phyloP scores from a whole-genome alignment of 1,284 basidiomycete species.

The Ganoderma leucocontextum region DNA sequence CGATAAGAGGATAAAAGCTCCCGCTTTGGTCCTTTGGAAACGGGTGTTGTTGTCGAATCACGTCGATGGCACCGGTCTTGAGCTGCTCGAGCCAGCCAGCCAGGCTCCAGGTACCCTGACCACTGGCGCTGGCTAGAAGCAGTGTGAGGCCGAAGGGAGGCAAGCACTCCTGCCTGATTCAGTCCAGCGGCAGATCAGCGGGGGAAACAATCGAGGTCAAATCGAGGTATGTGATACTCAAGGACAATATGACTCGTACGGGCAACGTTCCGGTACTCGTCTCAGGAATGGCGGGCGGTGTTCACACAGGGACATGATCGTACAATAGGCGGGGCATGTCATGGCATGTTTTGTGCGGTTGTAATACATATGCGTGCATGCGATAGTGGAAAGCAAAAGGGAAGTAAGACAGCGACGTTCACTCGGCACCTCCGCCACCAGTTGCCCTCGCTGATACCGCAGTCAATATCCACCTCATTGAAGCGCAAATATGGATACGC shows the following conservation, averaged over 20 bases:
- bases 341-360: constrained; percentile 42
- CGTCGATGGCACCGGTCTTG: constrained; percentile 8
- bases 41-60: neutral
- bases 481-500: constrained; percentile 46
- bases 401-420: constrained; percentile 46
- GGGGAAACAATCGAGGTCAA: neutral
- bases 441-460: constrained; percentile 65
- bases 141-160: neutral
- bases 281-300: neutral
- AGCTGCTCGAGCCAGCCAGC: neutral
- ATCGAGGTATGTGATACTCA: neutral
- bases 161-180: constrained; percentile 5
- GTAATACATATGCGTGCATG: constrained; percentile 42
- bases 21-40: constrained; percentile 1
- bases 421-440: constrained; percentile 59
- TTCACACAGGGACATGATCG: constrained; percentile 17
- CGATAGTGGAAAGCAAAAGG: constrained; percentile 37
- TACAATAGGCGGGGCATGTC: constrained; percentile 35
- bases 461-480: constrained; percentile 5
- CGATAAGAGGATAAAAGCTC: neutral
- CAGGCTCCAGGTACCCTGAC: neutral
- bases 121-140: neutral
- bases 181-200: neutral
- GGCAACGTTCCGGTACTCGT: constrained; percentile 4
- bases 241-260: constrained; percentile 15